Conservation (phyloP, 371 early-diverging fungal genomes). For the Rhizopus microsporus region DNA sequence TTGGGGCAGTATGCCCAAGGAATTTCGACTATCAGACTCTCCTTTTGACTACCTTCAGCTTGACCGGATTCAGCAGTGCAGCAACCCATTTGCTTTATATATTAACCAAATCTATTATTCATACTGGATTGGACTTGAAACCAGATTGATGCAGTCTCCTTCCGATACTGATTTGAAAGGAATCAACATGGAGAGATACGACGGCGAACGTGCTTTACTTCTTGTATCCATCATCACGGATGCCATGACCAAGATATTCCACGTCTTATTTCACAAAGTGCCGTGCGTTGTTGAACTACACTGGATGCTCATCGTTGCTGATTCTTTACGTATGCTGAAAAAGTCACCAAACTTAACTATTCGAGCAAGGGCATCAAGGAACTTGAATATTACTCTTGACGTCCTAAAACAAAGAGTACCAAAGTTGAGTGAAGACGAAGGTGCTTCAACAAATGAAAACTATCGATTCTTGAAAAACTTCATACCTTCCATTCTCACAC, state of each 20-base stretch:
- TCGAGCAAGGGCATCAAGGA: slow-evolving; percentile 31
- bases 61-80: slow-evolving; percentile 36
- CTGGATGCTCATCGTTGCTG: slow-evolving; percentile 38
- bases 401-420: slow-evolving; percentile 23
- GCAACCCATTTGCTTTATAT: slow-evolving; percentile 30
- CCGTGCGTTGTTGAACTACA: slow-evolving; percentile 44
- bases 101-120: slow-evolving; percentile 36
- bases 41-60: slow-evolving; percentile 37
- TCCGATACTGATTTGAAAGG: slow-evolving; percentile 22
- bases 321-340: slow-evolving; percentile 31
- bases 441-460: background rate
- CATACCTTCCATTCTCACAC: slow-evolving; percentile 5
- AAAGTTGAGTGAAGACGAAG: background rate
- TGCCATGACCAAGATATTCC: slow-evolving; percentile 37
- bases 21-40: slow-evolving; percentile 30
- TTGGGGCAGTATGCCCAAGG: slow-evolving; percentile 35
- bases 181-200: slow-evolving; percentile 29
- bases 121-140: slow-evolving; percentile 35
- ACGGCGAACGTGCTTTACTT: slow-evolving; percentile 39
- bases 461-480: slow-evolving; percentile 12
- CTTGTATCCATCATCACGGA: slow-evolving; percentile 46
- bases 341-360: slow-evolving; percentile 29
- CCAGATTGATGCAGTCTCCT: slow-evolving; percentile 39
- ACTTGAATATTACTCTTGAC: slow-evolving; percentile 19
- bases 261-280: slow-evolving; percentile 23